A percentile compares a stretch with the other conserved stretches of the same genome.
These are phyloP conservation scores for Histomonas meleagridis DNA, from an alignment of 208 protist species.

Conservation along the genomic window DNA sequence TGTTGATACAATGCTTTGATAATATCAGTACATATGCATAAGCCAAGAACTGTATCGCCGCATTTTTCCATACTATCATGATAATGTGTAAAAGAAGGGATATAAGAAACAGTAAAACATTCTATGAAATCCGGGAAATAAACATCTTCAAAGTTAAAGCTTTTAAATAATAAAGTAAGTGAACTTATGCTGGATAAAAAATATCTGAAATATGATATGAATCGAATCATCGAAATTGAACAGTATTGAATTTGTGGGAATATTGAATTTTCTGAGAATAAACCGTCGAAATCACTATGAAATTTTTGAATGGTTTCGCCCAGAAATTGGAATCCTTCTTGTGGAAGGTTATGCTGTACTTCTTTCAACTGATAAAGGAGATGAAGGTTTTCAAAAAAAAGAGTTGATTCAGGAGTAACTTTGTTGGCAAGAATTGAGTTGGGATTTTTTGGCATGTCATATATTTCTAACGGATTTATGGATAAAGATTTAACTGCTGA, in stretches of 20 bases:
- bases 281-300: too few species aligned
- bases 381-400: background rate
- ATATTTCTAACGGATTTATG: background rate
- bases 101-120: background rate
- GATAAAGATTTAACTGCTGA: background rate
- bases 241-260: background rate
- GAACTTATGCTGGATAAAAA: background rate
- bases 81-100: background rate
- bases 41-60: background rate
- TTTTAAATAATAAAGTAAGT: background rate
- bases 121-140: background rate
- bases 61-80: background rate
- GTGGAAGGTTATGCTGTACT: background rate
- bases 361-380: background rate
- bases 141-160: background rate
- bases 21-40: background rate
- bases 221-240: background rate
- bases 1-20: background rate
- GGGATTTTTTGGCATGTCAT: background rate
- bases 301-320: background rate
- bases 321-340: background rate
- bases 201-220: background rate
- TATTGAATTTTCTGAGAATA: background rate
- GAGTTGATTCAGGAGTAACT: background rate
- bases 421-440: background rate